Conservation (phyloP, 1,139 yeast species). For the Geotrichum siamense region DNA sequence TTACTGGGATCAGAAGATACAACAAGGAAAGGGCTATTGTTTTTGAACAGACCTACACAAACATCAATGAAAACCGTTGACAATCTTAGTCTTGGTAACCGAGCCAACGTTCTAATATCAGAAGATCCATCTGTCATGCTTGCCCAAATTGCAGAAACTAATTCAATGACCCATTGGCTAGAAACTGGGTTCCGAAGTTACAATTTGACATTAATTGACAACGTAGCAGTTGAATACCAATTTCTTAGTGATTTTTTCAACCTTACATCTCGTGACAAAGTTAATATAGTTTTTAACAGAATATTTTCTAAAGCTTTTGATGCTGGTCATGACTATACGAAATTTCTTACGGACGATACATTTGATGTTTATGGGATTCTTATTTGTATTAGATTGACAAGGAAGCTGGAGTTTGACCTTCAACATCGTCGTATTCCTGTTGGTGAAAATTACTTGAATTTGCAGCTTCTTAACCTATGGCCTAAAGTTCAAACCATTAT, state of each 20-base stretch:
- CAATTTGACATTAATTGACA: constrained; percentile 67
- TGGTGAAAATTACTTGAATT: constrained; percentile 64
- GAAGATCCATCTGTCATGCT: constrained; percentile 63
- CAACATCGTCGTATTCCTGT: constrained; percentile 64
- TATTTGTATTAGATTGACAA: constrained; percentile 67
- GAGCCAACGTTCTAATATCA: constrained; percentile 47
- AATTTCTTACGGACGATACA: constrained; percentile 43
- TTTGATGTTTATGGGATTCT: constrained; percentile 75
- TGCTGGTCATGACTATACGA: constrained; percentile 43
- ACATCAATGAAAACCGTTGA: constrained; percentile 33
- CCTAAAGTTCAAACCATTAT: constrained; percentile 74
- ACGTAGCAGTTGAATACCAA: constrained; percentile 67
- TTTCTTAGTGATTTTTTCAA: constrained; percentile 68
- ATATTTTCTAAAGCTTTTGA: constrained; percentile 48
- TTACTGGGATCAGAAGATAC: constrained; percentile 42
- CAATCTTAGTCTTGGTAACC: constrained; percentile 50
- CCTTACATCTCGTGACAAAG: constrained; percentile 39
- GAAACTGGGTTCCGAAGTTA: constrained; percentile 71
- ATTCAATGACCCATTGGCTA: constrained; percentile 55
- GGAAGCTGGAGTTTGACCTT: constrained; percentile 53
- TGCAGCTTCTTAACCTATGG: constrained; percentile 64
- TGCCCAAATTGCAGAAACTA: constrained; percentile 79
- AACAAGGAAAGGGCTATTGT: constrained; percentile 14
- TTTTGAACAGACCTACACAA: constrained; percentile 13
- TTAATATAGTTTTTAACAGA: constrained; percentile 40